Base-by-base conservation (phyloP, 352 stramenopile species). In the Phytopythium mirpurense region DNA sequence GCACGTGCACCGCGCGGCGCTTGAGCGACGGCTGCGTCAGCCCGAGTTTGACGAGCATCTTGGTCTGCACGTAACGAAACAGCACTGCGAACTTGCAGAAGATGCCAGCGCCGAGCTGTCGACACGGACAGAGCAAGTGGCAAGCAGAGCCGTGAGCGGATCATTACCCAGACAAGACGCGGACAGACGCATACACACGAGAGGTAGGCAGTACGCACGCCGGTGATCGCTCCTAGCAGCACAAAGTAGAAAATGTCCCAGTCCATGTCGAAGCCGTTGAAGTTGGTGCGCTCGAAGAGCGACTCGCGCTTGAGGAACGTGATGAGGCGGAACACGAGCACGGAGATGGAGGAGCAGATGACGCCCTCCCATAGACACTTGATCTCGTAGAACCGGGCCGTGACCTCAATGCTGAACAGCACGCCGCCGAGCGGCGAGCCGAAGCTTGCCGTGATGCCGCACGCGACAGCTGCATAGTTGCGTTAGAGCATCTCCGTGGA, bases 331-430 rank as follows among this genome's bases (percentile, higher is more conserved):
- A 86, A 93, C 7, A 90, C 72, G 18, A 93, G 57, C 37, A 93
- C 84, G 36, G 78, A 91, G 45, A 90, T 69, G 5, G 78, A 87
- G 12, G 83, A 88, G 54, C 76, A 80, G 54, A 93, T 93, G 26
- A 91, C 78, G 16, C 80, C 77, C 59, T 91, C 80, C 83, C 83
- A 93, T 9, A 93, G 66, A 16, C 75, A 90, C 59, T 87, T 88
- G 63, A 94, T 89, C 56, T 90, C 79, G 60, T 93, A 94, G 51
- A 88, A 90, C 32, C 80, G 84, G 5, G 82, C 81, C 3, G 82
- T 91, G 29, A 94, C 84, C 63, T 94, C 84, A 29, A 94, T 93
- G 37, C 82, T 90, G 60, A 87, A 94, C 4, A 94, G 59, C 11
- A 94, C 73, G 7, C 83, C 82, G 8, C 83, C 83, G 0, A 94